phyloP scores from a whole-genome alignment of 208 protist genomes.

The Strigomonas oncopelti region DNA sequence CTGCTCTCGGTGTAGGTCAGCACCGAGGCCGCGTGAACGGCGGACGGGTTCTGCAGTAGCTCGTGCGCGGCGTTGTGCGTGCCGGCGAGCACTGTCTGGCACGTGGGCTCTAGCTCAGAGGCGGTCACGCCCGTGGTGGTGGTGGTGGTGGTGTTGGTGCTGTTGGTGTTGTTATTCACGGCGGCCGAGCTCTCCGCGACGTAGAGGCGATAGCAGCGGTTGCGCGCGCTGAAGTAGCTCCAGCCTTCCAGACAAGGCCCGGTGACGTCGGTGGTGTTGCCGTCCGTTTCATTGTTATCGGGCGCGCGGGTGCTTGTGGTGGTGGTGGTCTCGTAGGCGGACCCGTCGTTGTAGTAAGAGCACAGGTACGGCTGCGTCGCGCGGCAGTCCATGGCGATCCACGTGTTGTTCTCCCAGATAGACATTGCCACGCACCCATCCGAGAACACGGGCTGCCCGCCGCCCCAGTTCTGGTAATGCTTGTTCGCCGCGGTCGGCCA shows the following conservation, averaged over 20 bases:
- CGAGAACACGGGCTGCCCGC: conserved; percentile 25
- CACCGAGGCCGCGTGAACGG: conserved; percentile 39
- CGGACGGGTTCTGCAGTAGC: conserved; percentile 19
- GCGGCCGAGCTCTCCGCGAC: background rate
- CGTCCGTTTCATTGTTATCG: background rate
- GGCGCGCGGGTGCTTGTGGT: conserved; percentile 22
- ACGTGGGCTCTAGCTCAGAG: conserved; percentile 38
- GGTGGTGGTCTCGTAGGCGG: conserved; percentile 17
- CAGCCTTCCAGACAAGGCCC: conserved; percentile 24
- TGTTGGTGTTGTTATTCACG: background rate
- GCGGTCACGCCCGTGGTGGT: conserved; percentile 20
- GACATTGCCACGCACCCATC: conserved; percentile 50
- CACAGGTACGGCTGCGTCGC: conserved; percentile 56
- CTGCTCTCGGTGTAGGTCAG: conserved; percentile 39
- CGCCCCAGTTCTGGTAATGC: conserved; percentile 48
- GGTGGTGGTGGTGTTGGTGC: background rate
- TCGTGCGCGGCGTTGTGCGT: conserved; percentile 7
- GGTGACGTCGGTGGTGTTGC: conserved; percentile 4
- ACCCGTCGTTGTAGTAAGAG: conserved; percentile 69
- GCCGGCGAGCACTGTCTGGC: conserved; percentile 25
- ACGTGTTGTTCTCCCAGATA: conserved; percentile 22
- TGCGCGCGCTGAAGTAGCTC: conserved; percentile 17
- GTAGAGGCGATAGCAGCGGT: conserved; percentile 37
- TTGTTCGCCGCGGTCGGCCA: conserved; percentile 53
- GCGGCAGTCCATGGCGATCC: conserved; percentile 45